Percentiles rank a stretch among this genome's conserved stretches.
Evolutionary conservation across 352 stramenopile genomes (phyloP).

Genomic region (Phytophthora pseudosyringae): DNA sequence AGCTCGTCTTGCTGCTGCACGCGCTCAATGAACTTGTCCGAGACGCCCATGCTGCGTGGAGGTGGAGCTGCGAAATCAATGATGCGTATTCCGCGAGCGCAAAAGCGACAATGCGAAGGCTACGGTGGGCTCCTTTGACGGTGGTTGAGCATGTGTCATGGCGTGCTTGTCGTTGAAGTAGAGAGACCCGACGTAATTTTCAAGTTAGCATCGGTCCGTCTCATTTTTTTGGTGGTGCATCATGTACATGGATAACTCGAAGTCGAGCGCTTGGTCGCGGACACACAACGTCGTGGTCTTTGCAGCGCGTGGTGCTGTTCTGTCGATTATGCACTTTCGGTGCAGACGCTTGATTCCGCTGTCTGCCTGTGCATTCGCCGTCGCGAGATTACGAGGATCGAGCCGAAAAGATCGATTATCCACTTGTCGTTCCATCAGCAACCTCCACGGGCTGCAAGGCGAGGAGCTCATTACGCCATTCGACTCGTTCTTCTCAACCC

Average conservation of each 20-base stretch:
- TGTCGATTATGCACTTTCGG: slow-evolving; percentile 16
- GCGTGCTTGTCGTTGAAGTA: too few relatives aligned
- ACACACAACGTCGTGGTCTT: background rate
- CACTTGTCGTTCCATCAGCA: slow-evolving; percentile 1
- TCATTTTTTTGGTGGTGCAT: too few relatives aligned
- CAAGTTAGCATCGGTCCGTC: too few relatives aligned
- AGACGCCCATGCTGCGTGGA: slow-evolving; percentile 15
- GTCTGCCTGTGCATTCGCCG: too few relatives aligned
- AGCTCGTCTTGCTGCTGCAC: slow-evolving; percentile 43
- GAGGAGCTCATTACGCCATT: slow-evolving; percentile 11
- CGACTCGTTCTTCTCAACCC: too few relatives aligned
- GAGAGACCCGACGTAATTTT: too few relatives aligned
- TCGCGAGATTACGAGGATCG: slow-evolving; percentile 7
- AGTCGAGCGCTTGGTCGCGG: background rate
- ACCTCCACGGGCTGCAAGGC: background rate
- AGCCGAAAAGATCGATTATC: slow-evolving; percentile 17
- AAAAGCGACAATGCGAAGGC: background rate
- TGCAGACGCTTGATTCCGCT: too few relatives aligned
- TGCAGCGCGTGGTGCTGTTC: background rate
- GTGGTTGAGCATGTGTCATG: too few relatives aligned
- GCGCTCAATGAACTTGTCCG: slow-evolving; percentile 45
- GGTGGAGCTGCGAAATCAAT: too few relatives aligned
- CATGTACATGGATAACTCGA: too few relatives aligned
- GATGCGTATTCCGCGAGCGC: too few relatives aligned
- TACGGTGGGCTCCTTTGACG: background rate